Percentiles rank a stretch among this genome's conserved stretches.
Conservation (phyloP, 768 basidiomycete species). For the Candolleomyces eurysporus region DNA sequence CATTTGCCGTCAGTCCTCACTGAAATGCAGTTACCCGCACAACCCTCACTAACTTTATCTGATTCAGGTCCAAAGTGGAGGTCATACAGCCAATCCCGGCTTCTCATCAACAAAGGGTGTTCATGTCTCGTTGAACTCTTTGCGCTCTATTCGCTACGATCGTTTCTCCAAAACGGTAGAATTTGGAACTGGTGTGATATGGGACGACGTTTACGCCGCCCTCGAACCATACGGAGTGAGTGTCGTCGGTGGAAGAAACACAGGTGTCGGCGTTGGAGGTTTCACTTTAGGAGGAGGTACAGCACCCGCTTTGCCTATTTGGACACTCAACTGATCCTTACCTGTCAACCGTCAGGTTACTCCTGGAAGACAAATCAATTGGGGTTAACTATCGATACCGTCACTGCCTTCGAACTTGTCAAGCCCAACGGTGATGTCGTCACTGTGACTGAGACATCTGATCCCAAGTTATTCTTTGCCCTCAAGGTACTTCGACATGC, state of each 20-base stretch:
- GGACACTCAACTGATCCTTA: neutral
- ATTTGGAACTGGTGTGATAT: constrained; percentile 48
- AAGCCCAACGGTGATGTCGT: constrained; percentile 49
- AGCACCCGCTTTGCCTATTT: constrained; percentile 30
- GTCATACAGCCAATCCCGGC: constrained; percentile 52
- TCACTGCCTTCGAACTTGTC: constrained; percentile 54
- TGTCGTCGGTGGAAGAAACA: constrained; percentile 58
- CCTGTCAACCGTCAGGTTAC: constrained; percentile 45
- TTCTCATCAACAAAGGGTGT: constrained; percentile 63
- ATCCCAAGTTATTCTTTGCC: constrained; percentile 42
- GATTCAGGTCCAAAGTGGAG: constrained; percentile 61
- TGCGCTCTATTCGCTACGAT: constrained; percentile 46
- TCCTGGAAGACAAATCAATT: constrained; percentile 63
- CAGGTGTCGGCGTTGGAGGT: constrained; percentile 59
- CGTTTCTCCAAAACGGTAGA: constrained; percentile 34
- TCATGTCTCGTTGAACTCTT: constrained; percentile 53
- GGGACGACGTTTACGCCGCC: constrained; percentile 62
- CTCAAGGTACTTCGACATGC: constrained; percentile 13
- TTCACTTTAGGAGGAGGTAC: constrained; percentile 57
- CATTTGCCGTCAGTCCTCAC: constrained; percentile 45
- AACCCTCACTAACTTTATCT: constrained; percentile 4
- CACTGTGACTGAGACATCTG: constrained; percentile 29
- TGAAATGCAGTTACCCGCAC: constrained; percentile 8
- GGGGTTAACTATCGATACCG: constrained; percentile 56
- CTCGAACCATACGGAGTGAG: constrained; percentile 48